These are phyloP conservation scores for Prunus campanulata DNA, from an alignment of 306 rosid species.

Conservation along the genomic window DNA sequence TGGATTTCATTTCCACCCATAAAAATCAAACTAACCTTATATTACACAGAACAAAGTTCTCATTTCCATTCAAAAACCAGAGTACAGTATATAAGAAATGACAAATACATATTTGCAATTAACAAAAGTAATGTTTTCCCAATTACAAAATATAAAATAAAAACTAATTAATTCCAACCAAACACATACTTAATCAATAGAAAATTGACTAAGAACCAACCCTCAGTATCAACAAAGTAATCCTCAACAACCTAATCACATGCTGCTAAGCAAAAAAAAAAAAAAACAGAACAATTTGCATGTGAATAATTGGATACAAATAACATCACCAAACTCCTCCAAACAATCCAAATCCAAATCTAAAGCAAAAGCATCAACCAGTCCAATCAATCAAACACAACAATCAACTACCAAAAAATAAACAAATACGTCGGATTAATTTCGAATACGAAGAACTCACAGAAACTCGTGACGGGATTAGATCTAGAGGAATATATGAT, in stretches of 20 bases:
- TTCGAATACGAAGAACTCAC: slow-evolving; percentile 13
- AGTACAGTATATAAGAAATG: neutral
- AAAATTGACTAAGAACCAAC: neutral
- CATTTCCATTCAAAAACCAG: neutral
- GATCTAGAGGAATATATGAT: slow-evolving; percentile 26
- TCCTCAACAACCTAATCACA: neutral
- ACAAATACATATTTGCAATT: neutral
- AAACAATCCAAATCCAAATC: neutral
- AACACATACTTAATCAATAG: neutral
- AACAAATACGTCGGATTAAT: neutral
- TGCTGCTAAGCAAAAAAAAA: neutral
- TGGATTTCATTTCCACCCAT: neutral
- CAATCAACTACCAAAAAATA: neutral
- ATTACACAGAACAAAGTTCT: neutral
- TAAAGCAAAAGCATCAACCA: neutral
- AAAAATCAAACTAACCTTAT: neutral
- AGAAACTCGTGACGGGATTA: slow-evolving; percentile 13
- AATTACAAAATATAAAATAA: neutral
- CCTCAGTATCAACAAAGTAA: neutral
- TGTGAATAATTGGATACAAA: neutral
- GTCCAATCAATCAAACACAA: neutral
- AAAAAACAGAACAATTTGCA: neutral
- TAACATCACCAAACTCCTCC: neutral
- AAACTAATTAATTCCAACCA: neutral
- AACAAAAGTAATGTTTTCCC: neutral